Evolutionary conservation across 2,329 filamentous ascomycete species (phyloP).

Genomic region (Scopulariopsis brevicaulis): DNA sequence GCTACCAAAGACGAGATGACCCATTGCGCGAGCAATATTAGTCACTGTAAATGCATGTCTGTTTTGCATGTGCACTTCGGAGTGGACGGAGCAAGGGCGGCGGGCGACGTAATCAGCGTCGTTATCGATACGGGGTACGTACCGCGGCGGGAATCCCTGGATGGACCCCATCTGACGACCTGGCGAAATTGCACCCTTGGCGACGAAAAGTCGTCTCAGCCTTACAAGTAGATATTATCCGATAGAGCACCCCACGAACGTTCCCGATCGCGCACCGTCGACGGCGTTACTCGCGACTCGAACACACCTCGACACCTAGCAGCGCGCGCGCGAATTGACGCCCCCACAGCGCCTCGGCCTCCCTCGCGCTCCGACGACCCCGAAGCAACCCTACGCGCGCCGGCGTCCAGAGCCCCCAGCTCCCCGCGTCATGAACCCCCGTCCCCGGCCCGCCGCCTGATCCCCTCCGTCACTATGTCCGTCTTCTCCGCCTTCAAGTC

Average conservation of each 20-base stretch:
- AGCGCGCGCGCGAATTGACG: neutral
- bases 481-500: slow-evolving; percentile 97
- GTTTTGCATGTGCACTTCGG: too few species aligned
- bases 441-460: neutral
- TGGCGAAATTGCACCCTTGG: neutral
- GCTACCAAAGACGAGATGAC: too few species aligned
- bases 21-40: too few species aligned
- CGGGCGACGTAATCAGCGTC: neutral
- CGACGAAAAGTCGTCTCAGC: neutral
- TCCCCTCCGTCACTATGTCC: slow-evolving; percentile 16
- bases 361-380: neutral
- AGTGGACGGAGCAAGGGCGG: too few species aligned
- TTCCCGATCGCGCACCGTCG: neutral
- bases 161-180: neutral
- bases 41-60: too few species aligned
- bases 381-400: neutral
- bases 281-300: neutral
- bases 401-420: neutral
- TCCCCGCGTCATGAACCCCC: neutral
- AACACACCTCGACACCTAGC: neutral
- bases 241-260: neutral
- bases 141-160: neutral
- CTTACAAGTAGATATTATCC: neutral
- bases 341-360: neutral
- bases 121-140: neutral